Conservation (phyloP, 768 basidiomycete species). For the Termitomyces sp. region DNA sequence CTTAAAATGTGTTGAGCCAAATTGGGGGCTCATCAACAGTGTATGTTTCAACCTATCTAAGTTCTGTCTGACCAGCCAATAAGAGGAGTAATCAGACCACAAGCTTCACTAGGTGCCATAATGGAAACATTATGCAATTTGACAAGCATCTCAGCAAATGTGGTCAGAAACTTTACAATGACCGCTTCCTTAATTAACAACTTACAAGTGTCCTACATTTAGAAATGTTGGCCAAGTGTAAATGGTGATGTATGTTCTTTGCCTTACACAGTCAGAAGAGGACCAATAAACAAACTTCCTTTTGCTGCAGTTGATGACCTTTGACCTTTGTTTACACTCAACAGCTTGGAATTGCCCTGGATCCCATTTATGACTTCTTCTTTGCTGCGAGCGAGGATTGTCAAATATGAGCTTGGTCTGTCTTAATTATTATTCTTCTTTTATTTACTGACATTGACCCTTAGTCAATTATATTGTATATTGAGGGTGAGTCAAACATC, state of each 20-base stretch:
- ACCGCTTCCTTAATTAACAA: conserved; percentile 23
- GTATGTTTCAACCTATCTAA: conserved; percentile 25
- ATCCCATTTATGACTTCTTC: conserved; percentile 51
- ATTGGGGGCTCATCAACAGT: too few species aligned
- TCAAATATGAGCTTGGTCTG: conserved; percentile 64
- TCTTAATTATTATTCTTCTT: conserved; percentile 18
- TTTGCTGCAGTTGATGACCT: conserved; percentile 49
- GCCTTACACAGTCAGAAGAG: not conserved
- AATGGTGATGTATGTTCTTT: conserved; percentile 47
- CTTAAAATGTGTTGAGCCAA: too few species aligned
- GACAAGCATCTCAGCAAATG: conserved; percentile 44
- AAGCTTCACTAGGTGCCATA: conserved; percentile 56
- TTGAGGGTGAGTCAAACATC: too few species aligned
- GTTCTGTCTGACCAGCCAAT: not conserved
- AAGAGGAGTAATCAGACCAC: conserved; percentile 30
- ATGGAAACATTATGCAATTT: conserved; percentile 52
- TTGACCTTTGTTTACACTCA: conserved; percentile 58
- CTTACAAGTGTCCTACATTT: conserved; percentile 52
- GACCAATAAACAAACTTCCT: not conserved
- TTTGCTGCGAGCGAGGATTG: conserved; percentile 69
- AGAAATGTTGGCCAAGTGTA: conserved; percentile 43
- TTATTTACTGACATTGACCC: too few species aligned
- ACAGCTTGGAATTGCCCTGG: conserved; percentile 52
- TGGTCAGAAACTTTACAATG: conserved; percentile 35
- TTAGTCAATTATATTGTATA: too few species aligned